A percentile compares a stretch with the other conserved stretches of the same genome.
Conservation (phyloP, 2,329 filamentous ascomycete species). For the Aspergillus sp. region DNA sequence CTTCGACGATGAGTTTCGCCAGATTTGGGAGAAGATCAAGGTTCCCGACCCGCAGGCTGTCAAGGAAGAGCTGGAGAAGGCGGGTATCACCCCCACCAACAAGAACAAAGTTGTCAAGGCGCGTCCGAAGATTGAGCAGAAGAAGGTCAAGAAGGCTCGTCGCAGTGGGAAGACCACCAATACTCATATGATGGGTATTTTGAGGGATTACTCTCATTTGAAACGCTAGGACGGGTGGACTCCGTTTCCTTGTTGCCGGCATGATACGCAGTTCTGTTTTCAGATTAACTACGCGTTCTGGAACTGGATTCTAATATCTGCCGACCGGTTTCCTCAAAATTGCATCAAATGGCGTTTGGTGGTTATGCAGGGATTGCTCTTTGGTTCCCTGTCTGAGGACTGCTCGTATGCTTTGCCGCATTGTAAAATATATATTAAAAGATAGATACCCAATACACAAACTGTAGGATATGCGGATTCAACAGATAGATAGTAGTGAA, state of each 20-base stretch:
- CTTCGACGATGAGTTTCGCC: constrained; percentile 79
- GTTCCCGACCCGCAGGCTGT: constrained; percentile 74
- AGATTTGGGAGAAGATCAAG: constrained; percentile 77
- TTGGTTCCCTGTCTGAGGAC: background rate
- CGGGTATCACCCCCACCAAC: constrained; percentile 79
- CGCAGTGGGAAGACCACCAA: constrained; percentile 80
- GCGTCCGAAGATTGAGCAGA: constrained; percentile 56
- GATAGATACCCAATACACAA: constrained; percentile 12
- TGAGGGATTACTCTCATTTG: constrained; percentile 67
- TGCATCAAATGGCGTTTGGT: constrained; percentile 6
- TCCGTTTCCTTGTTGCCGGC: background rate
- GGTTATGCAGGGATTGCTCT: background rate
- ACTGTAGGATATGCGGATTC: background rate
- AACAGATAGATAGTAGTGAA: too few species aligned
- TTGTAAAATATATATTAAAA: constrained; percentile 9
- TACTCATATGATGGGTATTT: constrained; percentile 76
- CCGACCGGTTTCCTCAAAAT: background rate
- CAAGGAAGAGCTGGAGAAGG: constrained; percentile 70
- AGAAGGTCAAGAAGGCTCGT: constrained; percentile 72
- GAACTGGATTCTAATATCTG: background rate
- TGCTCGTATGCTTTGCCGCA: constrained; percentile 7
- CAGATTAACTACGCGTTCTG: background rate
- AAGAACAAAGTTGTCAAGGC: constrained; percentile 68
- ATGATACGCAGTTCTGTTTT: background rate
- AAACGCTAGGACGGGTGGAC: constrained; percentile 25